Base-by-base conservation (phyloP, 768 basidiomycete genomes). In the Pleurotus pulmonarius region DNA sequence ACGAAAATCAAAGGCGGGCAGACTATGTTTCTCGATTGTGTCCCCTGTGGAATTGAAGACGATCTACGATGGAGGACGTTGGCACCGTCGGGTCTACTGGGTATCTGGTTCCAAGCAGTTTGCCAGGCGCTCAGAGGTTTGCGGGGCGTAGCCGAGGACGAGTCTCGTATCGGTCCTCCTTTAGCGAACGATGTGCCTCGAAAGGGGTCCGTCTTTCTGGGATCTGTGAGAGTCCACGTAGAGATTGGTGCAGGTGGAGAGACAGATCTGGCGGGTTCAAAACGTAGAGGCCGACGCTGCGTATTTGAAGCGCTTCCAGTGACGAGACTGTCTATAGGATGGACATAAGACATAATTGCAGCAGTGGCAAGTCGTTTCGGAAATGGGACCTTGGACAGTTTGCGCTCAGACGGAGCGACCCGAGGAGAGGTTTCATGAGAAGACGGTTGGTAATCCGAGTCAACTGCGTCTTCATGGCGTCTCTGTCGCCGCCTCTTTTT, bases 141-240 rank as follows among this genome's bases (percentile, higher is more conserved):
- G 22, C 37, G 24, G 5, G 39, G 39, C 8, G 37, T 11, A 20
- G 13, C 46, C 24, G 38, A 25, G 41, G n/a, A 13, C 15, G 41
- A 44, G 13, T n/a, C 20, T 8, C 18, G n/a, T 22, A 7, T 20
- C 13, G 11, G 37, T 20, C 18, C n/a, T n/a, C 25, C 38, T 41
- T 4, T 41, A 5, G 39, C 51, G 9, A 39, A 53, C 15, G 51
- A 11, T 8, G 25, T 20, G 15, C 37, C 39, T 13, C 22, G 22
- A 20, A 53, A 53, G 24, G 51, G 51, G 41, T 39, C 18, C 24
- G 51, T 40, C 38, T 53, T 53, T 39, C 39, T 53, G 8, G 51
- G 51, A 38, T 53, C 51, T 22, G 38, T 41, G 20, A 53, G 24
- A 41, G 16, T 24, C 18, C 39, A 53, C 8, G 22, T 12, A 20